phyloP scores from a whole-genome alignment of 2,329 filamentous ascomycete genomes.

The Plenodomus biglobosus region DNA sequence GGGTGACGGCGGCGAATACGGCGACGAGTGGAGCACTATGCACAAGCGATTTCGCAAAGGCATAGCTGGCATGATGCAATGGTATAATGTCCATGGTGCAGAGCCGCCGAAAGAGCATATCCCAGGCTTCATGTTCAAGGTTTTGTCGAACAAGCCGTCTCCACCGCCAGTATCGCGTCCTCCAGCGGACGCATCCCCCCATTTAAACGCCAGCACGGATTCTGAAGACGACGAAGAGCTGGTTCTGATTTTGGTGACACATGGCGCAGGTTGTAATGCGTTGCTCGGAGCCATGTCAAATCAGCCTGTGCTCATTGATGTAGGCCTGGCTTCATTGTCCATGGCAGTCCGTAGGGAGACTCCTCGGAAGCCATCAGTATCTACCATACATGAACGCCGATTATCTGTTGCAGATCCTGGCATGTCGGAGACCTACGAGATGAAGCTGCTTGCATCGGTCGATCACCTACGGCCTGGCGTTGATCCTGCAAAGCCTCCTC shows the following conservation, averaged over 20 bases:
- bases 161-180: slow-evolving; percentile 20
- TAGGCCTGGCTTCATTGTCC: slow-evolving; percentile 86
- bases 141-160: slow-evolving; percentile 20
- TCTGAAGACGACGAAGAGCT: slow-evolving; percentile 63
- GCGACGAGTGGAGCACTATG: slow-evolving; percentile 96
- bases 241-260: slow-evolving; percentile 84
- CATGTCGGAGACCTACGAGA: slow-evolving; percentile 66
- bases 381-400: slow-evolving; percentile 34
- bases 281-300: slow-evolving; percentile 89
- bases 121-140: slow-evolving; percentile 38
- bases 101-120: slow-evolving; percentile 37
- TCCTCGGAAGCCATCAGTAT: slow-evolving; percentile 29
- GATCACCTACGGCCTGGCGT: slow-evolving; percentile 66
- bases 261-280: slow-evolving; percentile 95
- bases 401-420: slow-evolving; percentile 48
- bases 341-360: slow-evolving; percentile 61
- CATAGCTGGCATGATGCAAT: slow-evolving; percentile 75
- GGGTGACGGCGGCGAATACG: slow-evolving; percentile 84
- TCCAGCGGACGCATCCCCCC: slow-evolving; percentile 34
- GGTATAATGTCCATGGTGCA: slow-evolving; percentile 66
- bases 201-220: slow-evolving; percentile 40
- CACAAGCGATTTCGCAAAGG: slow-evolving; percentile 84
- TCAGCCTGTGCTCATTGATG: slow-evolving; percentile 86
- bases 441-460: slow-evolving; percentile 71
- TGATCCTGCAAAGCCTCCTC: slow-evolving; percentile 41